A percentile compares a stretch with the other conserved stretches of the same genome.
Conservation (phyloP, 306 rosid genomes). For the Luffa aegyptiaca region DNA sequence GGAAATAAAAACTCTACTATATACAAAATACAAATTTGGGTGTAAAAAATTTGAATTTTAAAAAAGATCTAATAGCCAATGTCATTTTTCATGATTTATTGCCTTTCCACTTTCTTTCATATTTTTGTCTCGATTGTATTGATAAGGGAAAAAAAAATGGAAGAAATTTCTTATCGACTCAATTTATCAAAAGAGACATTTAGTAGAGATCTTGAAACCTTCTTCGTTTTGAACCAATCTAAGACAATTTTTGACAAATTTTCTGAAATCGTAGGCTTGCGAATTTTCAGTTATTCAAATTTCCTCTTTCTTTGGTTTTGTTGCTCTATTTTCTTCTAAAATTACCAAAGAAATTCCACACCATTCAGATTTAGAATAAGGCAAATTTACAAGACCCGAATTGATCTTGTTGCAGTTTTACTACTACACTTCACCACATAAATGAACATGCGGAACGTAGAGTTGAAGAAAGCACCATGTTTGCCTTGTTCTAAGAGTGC, state of each 20-base stretch:
- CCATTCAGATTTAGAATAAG: not conserved
- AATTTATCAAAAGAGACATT: no score
- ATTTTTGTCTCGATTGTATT: no score
- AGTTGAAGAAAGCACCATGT: not conserved
- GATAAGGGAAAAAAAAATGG: no score
- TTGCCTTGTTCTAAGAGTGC: slow-evolving; percentile 24
- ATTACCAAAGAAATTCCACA: not conserved
- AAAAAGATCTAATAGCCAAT: no score
- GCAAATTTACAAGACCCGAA: not conserved
- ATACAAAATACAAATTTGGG: no score
- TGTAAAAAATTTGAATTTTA: no score
- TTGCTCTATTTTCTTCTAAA: not conserved
- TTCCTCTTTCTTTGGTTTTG: not conserved
- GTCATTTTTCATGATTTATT: no score
- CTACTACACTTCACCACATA: not conserved
- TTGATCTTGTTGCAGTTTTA: not conserved
- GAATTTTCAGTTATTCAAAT: not conserved
- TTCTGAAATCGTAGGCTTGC: not conserved
- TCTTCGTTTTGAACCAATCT: not conserved
- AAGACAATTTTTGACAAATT: not conserved
- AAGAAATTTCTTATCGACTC: no score
- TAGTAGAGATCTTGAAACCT: no score
- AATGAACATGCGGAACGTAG: not conserved
- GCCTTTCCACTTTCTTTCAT: no score
- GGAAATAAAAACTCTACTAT: no score